These are phyloP conservation scores for Thuidium tamariscinum DNA, from an alignment of 225 moss, liverwort and hornwort genomes.

Conservation along the genomic window DNA sequence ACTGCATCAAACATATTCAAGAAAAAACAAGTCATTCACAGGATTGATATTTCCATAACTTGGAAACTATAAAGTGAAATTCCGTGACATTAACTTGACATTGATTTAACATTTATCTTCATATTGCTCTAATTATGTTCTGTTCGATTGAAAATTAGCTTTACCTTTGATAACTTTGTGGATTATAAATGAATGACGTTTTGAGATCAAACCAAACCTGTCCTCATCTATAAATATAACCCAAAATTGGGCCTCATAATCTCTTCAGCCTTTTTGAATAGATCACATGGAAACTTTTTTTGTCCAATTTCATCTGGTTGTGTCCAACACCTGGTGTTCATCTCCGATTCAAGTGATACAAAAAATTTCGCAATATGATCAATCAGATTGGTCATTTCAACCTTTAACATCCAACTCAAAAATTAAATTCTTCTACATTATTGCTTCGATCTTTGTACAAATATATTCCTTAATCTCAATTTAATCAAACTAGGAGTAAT, in stretches of 20 bases:
- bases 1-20: slow-evolving; percentile 2
- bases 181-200: not conserved
- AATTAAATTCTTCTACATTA: not conserved
- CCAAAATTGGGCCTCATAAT: not conserved
- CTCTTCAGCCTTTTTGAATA: not conserved
- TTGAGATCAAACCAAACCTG: not conserved
- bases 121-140: not conserved
- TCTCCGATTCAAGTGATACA: not conserved
- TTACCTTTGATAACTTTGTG: not conserved
- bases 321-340: not conserved
- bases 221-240: not conserved
- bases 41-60: not conserved
- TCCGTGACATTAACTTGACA: not conserved
- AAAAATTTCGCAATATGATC: not conserved
- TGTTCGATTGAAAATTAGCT: not conserved
- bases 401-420: not conserved
- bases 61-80: not conserved
- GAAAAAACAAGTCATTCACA: not conserved
- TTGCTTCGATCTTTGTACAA: not conserved
- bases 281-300: not conserved
- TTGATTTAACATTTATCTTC: not conserved
- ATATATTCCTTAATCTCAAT: not conserved
- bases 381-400: not conserved
- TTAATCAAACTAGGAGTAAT: not conserved
- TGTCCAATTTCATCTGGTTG: not conserved